phyloP scores from a whole-genome alignment of 805 yeast genomes.

The Priceomyces haplophilus region DNA sequence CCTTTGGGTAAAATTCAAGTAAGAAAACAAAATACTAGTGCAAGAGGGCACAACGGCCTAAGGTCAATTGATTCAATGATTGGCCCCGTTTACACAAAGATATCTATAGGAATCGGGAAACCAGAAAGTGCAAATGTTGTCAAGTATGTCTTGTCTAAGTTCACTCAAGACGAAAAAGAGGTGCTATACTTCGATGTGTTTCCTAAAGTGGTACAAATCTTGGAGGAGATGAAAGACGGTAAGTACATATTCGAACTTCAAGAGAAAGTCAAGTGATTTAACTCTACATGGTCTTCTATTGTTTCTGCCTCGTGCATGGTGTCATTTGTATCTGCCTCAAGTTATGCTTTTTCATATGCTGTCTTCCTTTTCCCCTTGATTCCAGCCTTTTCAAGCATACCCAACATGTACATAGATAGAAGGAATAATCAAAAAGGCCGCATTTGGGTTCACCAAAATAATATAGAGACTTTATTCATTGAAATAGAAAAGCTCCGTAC shows the following conservation, averaged over 20 bases:
- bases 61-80: conserved; percentile 48
- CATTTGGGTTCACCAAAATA: too few relatives aligned
- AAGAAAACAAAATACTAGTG: conserved; percentile 56
- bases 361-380: too few relatives aligned
- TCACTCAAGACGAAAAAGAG: conserved; percentile 44
- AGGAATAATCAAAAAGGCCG: too few relatives aligned
- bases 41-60: conserved; percentile 85
- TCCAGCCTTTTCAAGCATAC: too few relatives aligned
- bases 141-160: conserved; percentile 59
- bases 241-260: conserved; percentile 9
- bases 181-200: conserved; percentile 38
- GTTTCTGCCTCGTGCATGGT: too few relatives aligned
- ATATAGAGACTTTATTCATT: too few relatives aligned
- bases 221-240: conserved; percentile 33
- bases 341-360: too few relatives aligned
- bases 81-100: conserved; percentile 56
- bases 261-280: neutral
- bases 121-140: conserved; percentile 55
- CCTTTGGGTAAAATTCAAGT: conserved; percentile 64
- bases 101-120: conserved; percentile 77
- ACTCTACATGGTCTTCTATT: too few relatives aligned
- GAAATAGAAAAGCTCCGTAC: too few relatives aligned
- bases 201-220: conserved; percentile 34
- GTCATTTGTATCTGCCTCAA: too few relatives aligned
- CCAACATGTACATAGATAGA: too few relatives aligned